Base-by-base conservation (phyloP, 352 stramenopile genomes). In the Phytophthora sp. region DNA sequence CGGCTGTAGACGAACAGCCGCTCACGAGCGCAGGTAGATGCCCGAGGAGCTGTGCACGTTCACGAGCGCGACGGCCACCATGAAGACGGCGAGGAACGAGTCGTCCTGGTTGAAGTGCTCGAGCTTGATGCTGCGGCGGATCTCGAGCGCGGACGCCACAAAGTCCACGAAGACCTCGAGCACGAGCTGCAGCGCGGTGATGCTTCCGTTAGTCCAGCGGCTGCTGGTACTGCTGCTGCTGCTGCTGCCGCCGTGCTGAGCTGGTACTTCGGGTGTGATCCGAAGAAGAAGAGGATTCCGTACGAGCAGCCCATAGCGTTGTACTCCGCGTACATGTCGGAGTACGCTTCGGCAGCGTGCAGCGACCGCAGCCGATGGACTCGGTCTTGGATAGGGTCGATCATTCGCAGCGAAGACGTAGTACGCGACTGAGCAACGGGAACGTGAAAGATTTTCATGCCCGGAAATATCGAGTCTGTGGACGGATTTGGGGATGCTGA, bases 301-400 rank as follows among this genome's bases (percentile, higher is more conserved):
- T 68, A 68, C 1, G 66, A 83, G 38, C 74, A 74, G 9, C 65
- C 61, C 44, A 84, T 79, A 13, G 68, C 74, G 10, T 84, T 78
- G 61, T 87, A 87, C 63, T 87, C 74, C 26, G 69, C 63, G 24
- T 62, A 54, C 69, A 82, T 84, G 39, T 79, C 62, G 13, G 61
- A 54, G 37, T 73, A 60, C 1, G 63, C 45, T 34, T 74, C 66
- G 10, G 44, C 66, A 2, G 54, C 56, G 31, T 74, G 60, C 11
- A 70, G 57, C 10, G 54, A 50, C 11, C 59, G 23, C 42, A 79
- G 15, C 32, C 55, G 21, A 10, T 55, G 28, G 21, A 54, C 49
- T 8, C 49, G 38, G 10, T 55, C 34, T 13, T 59, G 27, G 21
- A 54, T 51, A 4, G 26, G 43, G 37, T 63, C 51, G n/a, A 56